A percentile compares a stretch with the other conserved stretches of the same genome.
These are phyloP conservation scores for Monosporozyma aquatica DNA, from an alignment of 805 yeast species.

Conservation along the genomic window DNA sequence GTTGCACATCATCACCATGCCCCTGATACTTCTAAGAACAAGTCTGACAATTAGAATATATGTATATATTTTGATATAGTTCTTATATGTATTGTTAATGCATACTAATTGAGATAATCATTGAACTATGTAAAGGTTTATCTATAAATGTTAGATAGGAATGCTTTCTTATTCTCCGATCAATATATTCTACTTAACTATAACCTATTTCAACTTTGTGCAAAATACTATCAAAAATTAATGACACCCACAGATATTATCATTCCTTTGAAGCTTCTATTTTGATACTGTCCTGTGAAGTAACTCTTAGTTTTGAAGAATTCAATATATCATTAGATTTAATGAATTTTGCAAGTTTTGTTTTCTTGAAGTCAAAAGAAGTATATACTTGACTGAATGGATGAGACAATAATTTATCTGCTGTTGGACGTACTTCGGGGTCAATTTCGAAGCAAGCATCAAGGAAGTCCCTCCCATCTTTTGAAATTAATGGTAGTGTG, in stretches of 20 bases:
- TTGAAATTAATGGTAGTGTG: constrained; percentile 53
- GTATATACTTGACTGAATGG: constrained; percentile 38
- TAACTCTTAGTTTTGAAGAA: constrained; percentile 23
- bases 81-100: too few species aligned
- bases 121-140: too few species aligned
- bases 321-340: constrained; percentile 33
- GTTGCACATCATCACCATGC: constrained; percentile 15
- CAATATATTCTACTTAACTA: too few species aligned
- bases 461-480: constrained; percentile 60
- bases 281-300: constrained; percentile 7
- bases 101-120: too few species aligned
- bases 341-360: constrained; percentile 49
- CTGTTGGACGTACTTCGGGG: constrained; percentile 86
- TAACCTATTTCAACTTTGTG: too few species aligned
- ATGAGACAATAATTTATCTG: constrained; percentile 49
- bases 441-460: constrained; percentile 67
- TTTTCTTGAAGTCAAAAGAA: constrained; percentile 42
- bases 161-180: too few species aligned
- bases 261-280: background rate
- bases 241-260: too few species aligned
- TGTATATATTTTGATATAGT: too few species aligned
- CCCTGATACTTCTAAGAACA: background rate
- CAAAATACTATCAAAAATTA: too few species aligned
- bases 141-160: too few species aligned
- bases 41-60: background rate